Percentiles rank a stretch among this genome's conserved stretches.
phyloP scores from a whole-genome alignment of 2,329 filamentous ascomycete species.

The Aspergillus sp. region DNA sequence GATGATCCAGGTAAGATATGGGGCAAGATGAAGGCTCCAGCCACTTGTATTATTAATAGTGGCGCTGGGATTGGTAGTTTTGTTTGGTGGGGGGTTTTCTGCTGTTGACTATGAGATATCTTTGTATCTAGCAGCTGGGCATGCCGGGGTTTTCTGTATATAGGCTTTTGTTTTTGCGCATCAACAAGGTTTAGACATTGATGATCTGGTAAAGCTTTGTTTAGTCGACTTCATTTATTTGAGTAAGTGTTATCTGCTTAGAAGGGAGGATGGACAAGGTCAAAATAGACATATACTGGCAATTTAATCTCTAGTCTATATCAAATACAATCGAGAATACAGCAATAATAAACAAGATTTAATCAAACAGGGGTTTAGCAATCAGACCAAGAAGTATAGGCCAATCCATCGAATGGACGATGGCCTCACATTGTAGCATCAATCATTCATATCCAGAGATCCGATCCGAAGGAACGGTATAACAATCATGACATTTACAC shows the following conservation, averaged over 20 bases:
- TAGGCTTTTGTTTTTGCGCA: background rate
- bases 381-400: background rate
- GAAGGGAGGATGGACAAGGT: background rate
- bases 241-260: background rate
- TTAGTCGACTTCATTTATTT: background rate
- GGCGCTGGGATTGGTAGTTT: background rate
- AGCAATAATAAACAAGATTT: background rate
- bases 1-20: background rate
- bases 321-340: background rate
- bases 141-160: conserved; percentile 10
- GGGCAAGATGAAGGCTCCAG: background rate
- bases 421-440: conserved; percentile 10
- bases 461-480: background rate
- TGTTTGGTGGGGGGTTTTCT: background rate
- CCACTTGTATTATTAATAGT: background rate
- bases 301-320: conserved; percentile 11
- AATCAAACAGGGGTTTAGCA: background rate
- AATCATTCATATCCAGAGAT: conserved; percentile 13
- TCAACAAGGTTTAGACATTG: background rate
- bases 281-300: conserved; percentile 1
- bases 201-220: background rate
- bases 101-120: background rate
- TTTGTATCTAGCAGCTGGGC: conserved; percentile 3
- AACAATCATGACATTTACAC: conserved; percentile 5
- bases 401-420: conserved; percentile 3